Conservation (phyloP, 257 asterid species). For the Plectranthus barbatus region DNA sequence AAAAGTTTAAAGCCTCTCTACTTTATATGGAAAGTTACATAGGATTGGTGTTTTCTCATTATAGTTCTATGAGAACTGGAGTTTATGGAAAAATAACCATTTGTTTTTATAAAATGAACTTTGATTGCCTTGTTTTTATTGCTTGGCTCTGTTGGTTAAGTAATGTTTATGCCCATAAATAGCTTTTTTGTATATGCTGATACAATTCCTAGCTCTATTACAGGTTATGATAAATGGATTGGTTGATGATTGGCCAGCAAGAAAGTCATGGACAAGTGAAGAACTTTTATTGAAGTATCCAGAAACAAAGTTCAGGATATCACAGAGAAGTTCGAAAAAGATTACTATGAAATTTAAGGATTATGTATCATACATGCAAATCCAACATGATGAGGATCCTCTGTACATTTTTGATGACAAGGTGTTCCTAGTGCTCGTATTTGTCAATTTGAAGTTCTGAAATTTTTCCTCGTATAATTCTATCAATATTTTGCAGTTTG, state of each 20-base stretch:
- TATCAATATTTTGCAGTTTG: constrained; percentile 49
- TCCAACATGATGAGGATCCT: constrained; percentile 97
- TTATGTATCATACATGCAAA: constrained; percentile 62
- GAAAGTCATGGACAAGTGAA: constrained; percentile 69
- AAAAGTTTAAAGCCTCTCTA: too few relatives aligned
- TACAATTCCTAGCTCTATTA: constrained; percentile 3
- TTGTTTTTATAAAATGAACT: background rate
- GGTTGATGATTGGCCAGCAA: constrained; percentile 89
- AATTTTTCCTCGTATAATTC: constrained; percentile 13
- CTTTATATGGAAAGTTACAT: too few relatives aligned
- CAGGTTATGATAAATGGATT: constrained; percentile 81
- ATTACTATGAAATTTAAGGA: constrained; percentile 74
- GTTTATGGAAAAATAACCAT: background rate
- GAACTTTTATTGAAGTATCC: constrained; percentile 56
- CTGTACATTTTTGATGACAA: constrained; percentile 84
- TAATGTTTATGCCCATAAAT: constrained; percentile 10
- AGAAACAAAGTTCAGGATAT: constrained; percentile 62
- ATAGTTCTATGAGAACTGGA: background rate
- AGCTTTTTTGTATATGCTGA: constrained; percentile 6
- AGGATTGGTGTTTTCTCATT: background rate
- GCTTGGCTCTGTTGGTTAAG: background rate
- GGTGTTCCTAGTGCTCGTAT: constrained; percentile 32
- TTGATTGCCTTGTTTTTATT: background rate
- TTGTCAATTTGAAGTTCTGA: constrained; percentile 11
- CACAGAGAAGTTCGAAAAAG: constrained; percentile 76